Evolutionary conservation across 2,329 filamentous ascomycete genomes (phyloP), one percentile per base, ranked within the genome.

Genomic region (Trichocomaceae sp.): DNA sequence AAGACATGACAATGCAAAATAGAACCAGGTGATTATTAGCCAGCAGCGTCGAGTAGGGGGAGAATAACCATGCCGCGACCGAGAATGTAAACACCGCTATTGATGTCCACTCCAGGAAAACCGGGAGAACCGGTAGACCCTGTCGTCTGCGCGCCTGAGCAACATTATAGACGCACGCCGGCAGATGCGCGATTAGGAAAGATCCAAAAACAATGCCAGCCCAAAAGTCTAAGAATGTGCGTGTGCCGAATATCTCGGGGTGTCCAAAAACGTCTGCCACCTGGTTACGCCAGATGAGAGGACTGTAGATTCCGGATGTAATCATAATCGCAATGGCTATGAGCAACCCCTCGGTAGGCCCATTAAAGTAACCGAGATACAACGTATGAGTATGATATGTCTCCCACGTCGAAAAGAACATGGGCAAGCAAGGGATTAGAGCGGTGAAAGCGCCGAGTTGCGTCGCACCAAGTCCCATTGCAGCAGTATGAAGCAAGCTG

Each of bases 341-440:
- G 51, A 97, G 84, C 33, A 99, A 78, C 19, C 93, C 93, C 76
- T 99, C 93, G 65, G 93, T 99, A 1, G 93, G 93, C 0, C 93
- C 93, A 70, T 99, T 99, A 81, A 99, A 87, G 69, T 92, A 90
- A 54, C 93, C 93, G 12, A 99, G 83, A 72, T 96, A 99, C 5
- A 99, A 78, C 0, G 93, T 97, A 71, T 99, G 93, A 5, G 93
- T 96, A 74, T 99, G 93, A 71, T 96, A 99, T 1, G 93, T 99
- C 75, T 99, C 93, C 93, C 93, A 99, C 1, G 93, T 99, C 2
- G 92, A 96, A 75, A 99, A 96, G 79, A 96, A 99, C 93, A 99
- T 99, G 57, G 93, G 89, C 45, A 99, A 77, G 63, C 90, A 95
- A 1, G 93, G 93, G 58, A 92, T 84, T 44, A 99, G 77, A 1